Conservation (phyloP, 129 eudicot species). For the Flaveria ramosissima region DNA sequence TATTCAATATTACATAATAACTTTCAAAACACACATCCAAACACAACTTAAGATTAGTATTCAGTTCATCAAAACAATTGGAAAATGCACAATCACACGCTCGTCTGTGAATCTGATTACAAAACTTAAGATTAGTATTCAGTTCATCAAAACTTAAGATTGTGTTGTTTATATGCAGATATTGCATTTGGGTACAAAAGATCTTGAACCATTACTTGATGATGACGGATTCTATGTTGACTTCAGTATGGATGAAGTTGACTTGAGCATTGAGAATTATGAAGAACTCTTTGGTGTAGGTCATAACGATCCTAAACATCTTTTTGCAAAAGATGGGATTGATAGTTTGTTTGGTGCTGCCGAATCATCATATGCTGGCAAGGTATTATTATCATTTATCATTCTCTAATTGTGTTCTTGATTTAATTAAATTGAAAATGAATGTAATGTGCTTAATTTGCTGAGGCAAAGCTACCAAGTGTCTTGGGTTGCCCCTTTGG, state of each 20-base stretch:
- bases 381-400: conserved; percentile 25
- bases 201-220: conserved; percentile 27
- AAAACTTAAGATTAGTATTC: no score
- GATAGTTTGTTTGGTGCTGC: conserved; percentile 51
- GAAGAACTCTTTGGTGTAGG: conserved; percentile 55
- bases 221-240: conserved; percentile 44
- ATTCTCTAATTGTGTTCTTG: background rate
- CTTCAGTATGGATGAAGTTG: conserved; percentile 47
- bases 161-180: conserved; percentile 30
- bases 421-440: background rate
- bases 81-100: no score
- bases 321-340: conserved; percentile 47
- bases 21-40: no score
- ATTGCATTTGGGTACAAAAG: conserved; percentile 37
- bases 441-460: background rate
- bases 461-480: background rate
- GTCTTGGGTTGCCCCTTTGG: background rate
- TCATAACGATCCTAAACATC: conserved; percentile 41
- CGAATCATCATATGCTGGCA: conserved; percentile 33
- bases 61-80: no score
- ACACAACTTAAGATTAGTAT: no score
- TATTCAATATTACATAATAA: no score
- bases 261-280: conserved; percentile 49
- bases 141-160: no score
- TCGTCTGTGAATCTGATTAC: no score